Percentiles rank a stretch among this genome's conserved stretches.
These are phyloP conservation scores for Vitellaria paradoxa DNA, from an alignment of 179 eudicot species.

Conservation along the genomic window DNA sequence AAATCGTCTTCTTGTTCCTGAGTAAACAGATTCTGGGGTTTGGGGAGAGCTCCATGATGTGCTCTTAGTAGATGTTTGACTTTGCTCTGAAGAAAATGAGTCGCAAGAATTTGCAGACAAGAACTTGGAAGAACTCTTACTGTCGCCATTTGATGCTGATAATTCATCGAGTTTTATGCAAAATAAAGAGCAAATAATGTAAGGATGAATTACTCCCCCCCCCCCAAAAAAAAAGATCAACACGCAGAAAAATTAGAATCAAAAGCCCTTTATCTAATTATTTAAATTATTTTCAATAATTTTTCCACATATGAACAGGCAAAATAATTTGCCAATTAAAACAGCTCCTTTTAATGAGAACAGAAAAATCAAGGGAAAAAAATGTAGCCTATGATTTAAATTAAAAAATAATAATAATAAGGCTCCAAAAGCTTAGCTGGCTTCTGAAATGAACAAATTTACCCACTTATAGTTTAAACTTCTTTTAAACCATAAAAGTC, in stretches of 20 bases:
- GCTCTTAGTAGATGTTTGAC: constrained; percentile 9
- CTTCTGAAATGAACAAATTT: too few species aligned
- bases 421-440: too few species aligned
- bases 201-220: too few species aligned
- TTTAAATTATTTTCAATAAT: too few species aligned
- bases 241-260: not conserved
- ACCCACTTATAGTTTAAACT: too few species aligned
- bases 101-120: constrained; percentile 12
- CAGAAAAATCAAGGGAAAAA: too few species aligned
- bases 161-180: constrained; percentile 16
- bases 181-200: not conserved
- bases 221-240: too few species aligned
- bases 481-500: too few species aligned
- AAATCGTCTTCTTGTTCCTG: constrained; percentile 6
- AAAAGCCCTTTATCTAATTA: not conserved
- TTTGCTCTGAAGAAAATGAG: constrained; percentile 12
- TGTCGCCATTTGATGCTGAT: not conserved
- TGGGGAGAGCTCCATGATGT: constrained; percentile 7
- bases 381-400: too few species aligned
- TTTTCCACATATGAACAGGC: too few species aligned
- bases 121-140: not conserved
- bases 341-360: not conserved
- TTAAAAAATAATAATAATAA: too few species aligned
- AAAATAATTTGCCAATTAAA: too few species aligned
- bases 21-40: constrained; percentile 21